Base-by-base conservation (phyloP, 305 asterid genomes). In the Monarda citriodora region DNA sequence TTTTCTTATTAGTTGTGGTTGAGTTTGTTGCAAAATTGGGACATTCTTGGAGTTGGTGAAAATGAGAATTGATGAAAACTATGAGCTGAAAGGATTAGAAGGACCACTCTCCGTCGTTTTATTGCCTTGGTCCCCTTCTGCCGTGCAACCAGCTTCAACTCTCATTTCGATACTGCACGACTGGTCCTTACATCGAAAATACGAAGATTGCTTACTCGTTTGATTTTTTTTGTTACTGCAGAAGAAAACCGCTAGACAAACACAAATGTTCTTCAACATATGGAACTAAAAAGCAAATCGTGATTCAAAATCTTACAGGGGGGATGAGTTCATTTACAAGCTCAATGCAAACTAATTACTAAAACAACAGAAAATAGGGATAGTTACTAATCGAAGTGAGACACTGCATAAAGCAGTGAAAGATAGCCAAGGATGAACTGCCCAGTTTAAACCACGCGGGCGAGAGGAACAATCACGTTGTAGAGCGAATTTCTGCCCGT, bases 361-460 rank as follows among this genome's bases (percentile, higher is more conserved):
- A 47, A 69, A 21, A 20, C 29, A 62, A 57, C 56, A 8, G 38
- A 34, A 22, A 57, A 49, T 15, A 21, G 68, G 54, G 58, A 52
- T 41, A 67, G 53, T 52, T 42, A 18, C 37, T 52, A 12, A 21
- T 56, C 55, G 47, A 23, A 40, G 41, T 56, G 47, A 52, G 61
- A 51, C 46, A 53, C 65, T 54, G 52, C 53, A 63, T 58, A 60
- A 10, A 69, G 63, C 67, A 72, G 77, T 61, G 67, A 51, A 31
- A 37, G 40, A 68, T 87, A 84, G 96, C 93, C 96, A 87, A 82
- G 96, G 88, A 87, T 84, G 96, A 80, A 46, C 80, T 87, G 91
- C 96, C 96, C 96, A 41, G 73, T 63, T 69, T 4, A 61, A 61
- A 75, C 84, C 60, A 12, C 23, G 44, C 9, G 10, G 47, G 51